phyloP scores from a whole-genome alignment of 306 rosid species.

The Crotalaria pallida region DNA sequence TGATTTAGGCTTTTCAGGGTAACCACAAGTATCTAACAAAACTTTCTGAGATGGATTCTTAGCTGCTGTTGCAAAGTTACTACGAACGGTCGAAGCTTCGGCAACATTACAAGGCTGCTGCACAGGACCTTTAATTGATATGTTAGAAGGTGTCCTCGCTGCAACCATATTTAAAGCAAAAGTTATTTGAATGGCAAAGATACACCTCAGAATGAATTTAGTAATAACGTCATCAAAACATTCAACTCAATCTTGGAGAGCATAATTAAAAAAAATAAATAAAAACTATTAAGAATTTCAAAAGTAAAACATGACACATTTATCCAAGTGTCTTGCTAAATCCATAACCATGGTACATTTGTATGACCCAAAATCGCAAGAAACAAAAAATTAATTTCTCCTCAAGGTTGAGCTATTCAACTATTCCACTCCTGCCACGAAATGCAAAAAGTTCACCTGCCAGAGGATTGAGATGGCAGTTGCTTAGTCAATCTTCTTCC shows the following conservation, averaged over 20 bases:
- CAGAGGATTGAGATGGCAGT: not conserved
- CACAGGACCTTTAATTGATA: conserved; percentile 28
- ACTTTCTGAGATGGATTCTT: conserved; percentile 45
- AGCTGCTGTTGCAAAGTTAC: conserved; percentile 19
- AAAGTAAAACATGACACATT: not conserved
- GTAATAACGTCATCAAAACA: not conserved
- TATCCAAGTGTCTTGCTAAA: not conserved
- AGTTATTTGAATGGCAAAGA: conserved; percentile 3
- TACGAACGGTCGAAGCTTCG: conserved; percentile 28
- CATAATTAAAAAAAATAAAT: too few species aligned
- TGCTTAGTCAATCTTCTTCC: not conserved
- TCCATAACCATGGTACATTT: not conserved
- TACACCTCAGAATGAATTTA: not conserved
- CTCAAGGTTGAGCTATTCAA: not conserved
- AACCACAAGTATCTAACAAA: conserved; percentile 26
- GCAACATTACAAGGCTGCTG: conserved; percentile 26
- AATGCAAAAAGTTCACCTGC: not conserved
- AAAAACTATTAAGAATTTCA: too few species aligned
- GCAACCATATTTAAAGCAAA: conserved; percentile 9
- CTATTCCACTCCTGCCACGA: not conserved
- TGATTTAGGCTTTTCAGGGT: conserved; percentile 33
- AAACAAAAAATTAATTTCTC: not conserved
- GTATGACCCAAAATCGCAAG: not conserved
- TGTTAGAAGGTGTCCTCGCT: conserved; percentile 33
- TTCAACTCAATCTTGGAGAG: not conserved